phyloP scores from a whole-genome alignment of 768 basidiomycete genomes.

The Rhodotorula paludigena region DNA sequence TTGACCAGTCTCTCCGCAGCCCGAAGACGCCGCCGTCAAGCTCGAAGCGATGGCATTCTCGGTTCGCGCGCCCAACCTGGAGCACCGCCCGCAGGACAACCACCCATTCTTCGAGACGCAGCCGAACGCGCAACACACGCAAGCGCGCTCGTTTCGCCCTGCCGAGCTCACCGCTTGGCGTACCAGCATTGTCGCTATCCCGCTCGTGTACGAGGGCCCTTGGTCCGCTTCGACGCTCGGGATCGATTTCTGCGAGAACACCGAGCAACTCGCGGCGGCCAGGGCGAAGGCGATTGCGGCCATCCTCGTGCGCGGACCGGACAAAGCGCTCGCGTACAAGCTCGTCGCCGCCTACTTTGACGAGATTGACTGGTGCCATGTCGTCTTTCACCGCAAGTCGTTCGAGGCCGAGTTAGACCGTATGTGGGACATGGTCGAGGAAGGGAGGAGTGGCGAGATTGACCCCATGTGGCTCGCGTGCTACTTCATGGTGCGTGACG shows the following conservation, averaged over 20 bases:
- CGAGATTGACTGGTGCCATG: slow-evolving; percentile 22
- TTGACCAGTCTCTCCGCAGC: not conserved
- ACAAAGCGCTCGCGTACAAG: not conserved
- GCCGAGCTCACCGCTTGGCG: slow-evolving; percentile 17
- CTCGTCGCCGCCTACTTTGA: slow-evolving; percentile 23
- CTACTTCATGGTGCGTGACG: slow-evolving; percentile 27
- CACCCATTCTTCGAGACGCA: slow-evolving; percentile 32
- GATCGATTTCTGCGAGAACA: slow-evolving; percentile 7
- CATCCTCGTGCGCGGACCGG: slow-evolving; percentile 8
- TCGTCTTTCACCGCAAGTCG: not conserved
- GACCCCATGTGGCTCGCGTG: slow-evolving; percentile 34
- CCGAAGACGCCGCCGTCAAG: slow-evolving; percentile 34
- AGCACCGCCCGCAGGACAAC: slow-evolving; percentile 16
- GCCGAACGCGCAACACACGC: not conserved
- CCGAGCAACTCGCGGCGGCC: slow-evolving; percentile 4
- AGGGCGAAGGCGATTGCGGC: not conserved
- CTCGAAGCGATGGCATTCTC: slow-evolving; percentile 33
- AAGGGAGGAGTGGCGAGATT: slow-evolving; percentile 19
- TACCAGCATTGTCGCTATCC: slow-evolving; percentile 22
- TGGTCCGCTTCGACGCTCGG: slow-evolving; percentile 11
- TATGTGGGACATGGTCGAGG: slow-evolving; percentile 29
- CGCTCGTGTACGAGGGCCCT: slow-evolving; percentile 22
- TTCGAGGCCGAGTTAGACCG: slow-evolving; percentile 31
- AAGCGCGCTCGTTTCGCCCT: not conserved
- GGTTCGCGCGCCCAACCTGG: slow-evolving; percentile 7